Base-by-base conservation (phyloP, 768 basidiomycete species). In the Mrakia gelida region DNA sequence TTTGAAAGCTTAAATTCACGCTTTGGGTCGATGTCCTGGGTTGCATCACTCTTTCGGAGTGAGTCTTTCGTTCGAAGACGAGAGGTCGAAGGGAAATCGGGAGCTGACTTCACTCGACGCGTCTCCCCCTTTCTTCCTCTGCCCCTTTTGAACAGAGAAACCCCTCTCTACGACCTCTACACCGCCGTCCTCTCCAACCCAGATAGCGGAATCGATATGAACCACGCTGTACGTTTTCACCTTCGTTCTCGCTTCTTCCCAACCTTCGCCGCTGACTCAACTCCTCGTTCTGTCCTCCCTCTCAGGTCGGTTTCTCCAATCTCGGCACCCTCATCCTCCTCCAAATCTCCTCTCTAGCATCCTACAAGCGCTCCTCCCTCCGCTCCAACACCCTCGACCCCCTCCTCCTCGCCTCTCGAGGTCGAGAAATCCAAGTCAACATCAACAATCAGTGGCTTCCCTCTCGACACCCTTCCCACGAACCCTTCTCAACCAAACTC, bases 321-420 rank as follows among this genome's bases (percentile, higher is more conserved):
- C 63, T 65, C 63, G 63, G 63, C 63, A 18, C 30, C 32, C 63
- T 65, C 63, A 11, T 38, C n/a, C 63, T 65, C 63, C 63, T 65
- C 63, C 63, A 38, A 38, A 65, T 30, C 63, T 65, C 63, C 28
- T 30, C 21, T 32, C 63, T 65, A n/a, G 30, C 63, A n/a, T 65
- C 63, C 32, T 30, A 32, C 30, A 32, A 32, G 16, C 63, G 63
- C 32, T 59, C 63, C 18, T 65, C 63, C 18, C 63, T 30, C 63
- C 63, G n/a, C 0, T 2, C n/a, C 61, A n/a, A 32, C 63, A 30
- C 63, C 63, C 63, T 38, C 63, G 21, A n/a, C 32, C 63, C 63
- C 18, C 15, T 30, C 21, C n/a, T 21, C 15, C 63, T 38, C 63
- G 30, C 34, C 63, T 9, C 30, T 18, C 63, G 18, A 30, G 63